phyloP scores from a whole-genome alignment of 345 rosid genomes.

The Passiflora organensis region DNA sequence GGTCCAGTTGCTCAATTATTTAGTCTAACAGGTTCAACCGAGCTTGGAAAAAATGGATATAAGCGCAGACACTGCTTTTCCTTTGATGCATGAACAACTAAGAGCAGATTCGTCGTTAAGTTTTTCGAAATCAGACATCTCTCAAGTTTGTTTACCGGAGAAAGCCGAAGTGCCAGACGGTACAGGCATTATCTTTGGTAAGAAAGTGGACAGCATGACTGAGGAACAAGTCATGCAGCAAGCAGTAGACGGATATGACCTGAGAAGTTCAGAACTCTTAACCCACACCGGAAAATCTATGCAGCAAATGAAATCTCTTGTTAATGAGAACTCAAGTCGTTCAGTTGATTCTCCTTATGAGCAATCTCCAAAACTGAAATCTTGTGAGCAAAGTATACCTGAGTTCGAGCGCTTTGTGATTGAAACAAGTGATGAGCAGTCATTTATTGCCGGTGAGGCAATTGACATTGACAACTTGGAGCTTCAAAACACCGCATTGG shows the following conservation, averaged over 20 bases:
- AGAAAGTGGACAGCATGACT: conserved; percentile 19
- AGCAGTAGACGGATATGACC: conserved; percentile 18
- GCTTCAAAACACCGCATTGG: conserved; percentile 45
- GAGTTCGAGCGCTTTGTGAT: conserved; percentile 58
- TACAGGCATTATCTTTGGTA: conserved; percentile 23
- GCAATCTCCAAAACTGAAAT: conserved; percentile 9
- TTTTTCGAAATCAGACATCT: conserved; percentile 14
- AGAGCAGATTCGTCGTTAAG: conserved; percentile 17
- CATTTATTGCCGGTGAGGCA: conserved; percentile 23
- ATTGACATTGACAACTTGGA: conserved; percentile 40
- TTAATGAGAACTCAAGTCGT: conserved; percentile 17
- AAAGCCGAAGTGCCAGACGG: conserved; percentile 35
- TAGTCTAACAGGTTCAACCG: conserved; percentile 29
- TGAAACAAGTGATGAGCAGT: conserved; percentile 37
- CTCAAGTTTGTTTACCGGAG: conserved; percentile 31
- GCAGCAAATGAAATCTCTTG: conserved; percentile 19
- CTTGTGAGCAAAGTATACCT: conserved; percentile 40
- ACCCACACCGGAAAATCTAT: conserved; percentile 26
- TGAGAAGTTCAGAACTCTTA: conserved; percentile 24
- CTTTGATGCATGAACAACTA: conserved; percentile 16
- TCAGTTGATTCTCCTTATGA: conserved; percentile 31
- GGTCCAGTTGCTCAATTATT: conserved; percentile 6
- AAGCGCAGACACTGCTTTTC: conserved; percentile 11
- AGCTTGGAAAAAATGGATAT: conserved; percentile 18
- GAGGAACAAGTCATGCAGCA: conserved; percentile 25